Base-by-base conservation (phyloP, 2,329 filamentous ascomycete species). In the Fusarium humuli region DNA sequence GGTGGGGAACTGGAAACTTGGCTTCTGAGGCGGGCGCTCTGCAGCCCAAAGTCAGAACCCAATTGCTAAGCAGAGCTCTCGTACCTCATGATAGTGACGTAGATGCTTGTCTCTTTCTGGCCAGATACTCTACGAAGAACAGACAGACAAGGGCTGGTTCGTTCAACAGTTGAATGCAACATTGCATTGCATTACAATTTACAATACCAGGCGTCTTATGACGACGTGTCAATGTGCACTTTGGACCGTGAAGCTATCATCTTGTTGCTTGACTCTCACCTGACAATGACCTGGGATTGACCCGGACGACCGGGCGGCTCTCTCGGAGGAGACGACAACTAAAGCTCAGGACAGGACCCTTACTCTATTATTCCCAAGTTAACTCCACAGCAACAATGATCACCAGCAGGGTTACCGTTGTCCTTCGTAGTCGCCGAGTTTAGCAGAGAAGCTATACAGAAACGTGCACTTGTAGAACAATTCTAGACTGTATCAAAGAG, bases 11-110 rank as follows among this genome's bases (percentile, higher is more conserved):
- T 48, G 30, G 22, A 48, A 55, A 47, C 61, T 62, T 67, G 61
- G 67, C 67, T 70, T 53, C 52, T 49, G 50, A 57, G 61, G 44
- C 53, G 67, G 67, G 67, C 62, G 67, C 57, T 67, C 53, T 44
- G 55, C 55, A 67, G 55, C 57, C 53, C 61, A 65, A 50, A 59
- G 67, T 70, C 67, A 70, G 67, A 70, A 70, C 67, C 67, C 67
- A 71, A 71, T 71, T 67, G 49, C 45, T 25, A 40, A 41, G n/a
- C 57, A 29, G 47, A 52, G 23, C 32, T 27, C 22, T 37, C 50
- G 52, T 20, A 37, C 50, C 50, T 59, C 32, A 65, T 61, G 58
- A 55, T 59, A 30, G 67, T 69, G 67, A 70, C 67, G 67, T 70
- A 57, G 54, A 37, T 64, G 46, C 34, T 64, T 68, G 42, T 59